Evolutionary conservation across 192 early-diverging fungal genomes (phyloP), one percentile per base, ranked within the genome.

Genomic region (Linnemannia elongata): DNA sequence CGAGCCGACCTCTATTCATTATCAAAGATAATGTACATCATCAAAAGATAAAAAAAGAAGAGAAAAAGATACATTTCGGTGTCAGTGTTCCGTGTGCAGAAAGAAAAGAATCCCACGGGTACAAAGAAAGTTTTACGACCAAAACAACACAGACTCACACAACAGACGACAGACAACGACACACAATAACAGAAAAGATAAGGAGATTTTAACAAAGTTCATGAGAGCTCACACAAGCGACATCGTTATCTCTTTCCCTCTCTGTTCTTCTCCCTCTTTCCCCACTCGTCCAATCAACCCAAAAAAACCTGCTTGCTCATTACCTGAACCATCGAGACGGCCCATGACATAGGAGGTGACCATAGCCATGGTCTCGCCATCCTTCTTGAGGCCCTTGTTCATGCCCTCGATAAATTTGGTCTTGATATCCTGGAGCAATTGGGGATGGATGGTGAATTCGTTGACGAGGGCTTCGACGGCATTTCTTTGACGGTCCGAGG

Each of bases 331-430:
- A 63, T 82, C 74, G 44, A 84, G 69, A n/a, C 74, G 74, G 15
- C 81, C 79, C 81, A 82, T 73, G 79, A 87, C 97, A 88, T 93
- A 98, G 27, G 97, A 97, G 17, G 98, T 95, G 87, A 99, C 95
- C 98, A 98, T 98, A 55, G 94, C 90, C 42, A 96, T 38, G 8
- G 90, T 93, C 24, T 90, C 82, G 71, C 91, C 92, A 76, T 92
- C 90, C 33, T 86, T 82, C 57, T 90, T 80, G 22, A 96, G 90
- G 33, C 95, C 95, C 45, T 93, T 93, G 22, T 83, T 72, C 94
- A 96, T 95, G 75, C 93, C 92, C 69, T 85, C 54, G 74, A 92
- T 88, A 83, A 95, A 92, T 75, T 93, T 92, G 38, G 87, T 66
- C 76, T 91, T 90, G 88, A 95, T 93, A 60, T 88, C 81, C 55